Evolutionary conservation across 768 basidiomycete genomes (phyloP), one percentile per base, ranked within the genome.

Genomic region (Pholiota microspora): DNA sequence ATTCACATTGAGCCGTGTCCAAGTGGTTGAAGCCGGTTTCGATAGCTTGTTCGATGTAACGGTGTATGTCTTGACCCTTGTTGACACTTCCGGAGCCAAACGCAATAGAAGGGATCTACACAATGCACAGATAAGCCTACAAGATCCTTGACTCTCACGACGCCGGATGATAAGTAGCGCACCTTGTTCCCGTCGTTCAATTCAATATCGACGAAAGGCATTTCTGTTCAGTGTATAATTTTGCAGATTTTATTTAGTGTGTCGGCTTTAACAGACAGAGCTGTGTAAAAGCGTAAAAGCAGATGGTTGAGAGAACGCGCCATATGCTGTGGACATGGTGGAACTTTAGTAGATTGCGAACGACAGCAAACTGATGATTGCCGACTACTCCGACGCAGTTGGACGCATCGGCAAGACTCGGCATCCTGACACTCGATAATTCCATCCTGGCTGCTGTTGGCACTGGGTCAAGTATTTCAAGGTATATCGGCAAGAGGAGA

Each of bases 21-120:
- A 88, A 68, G 66, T 88, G 86, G 3, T 73, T 73, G 61, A 88
- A 87, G 0, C 85, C 86, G 0, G 70, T 62, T 13, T 85, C 78
- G 0, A 88, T 67, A 2, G 86, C 86, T 60, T 80, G 79, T 42
- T 78, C 73, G 32, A 85, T 77, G 55, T 78, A 79, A 34, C 71
- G 70, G 28, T 81, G 77, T 8, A 81, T 79, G 56, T 86, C 82
- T 64, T 68, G 72, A 44, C 66, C 67, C 47, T 73, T 77, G 46
- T 70, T 65, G 15, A 70, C 77, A 27, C 73, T 75, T 6, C 85
- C 84, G 0, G 84, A 80, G 1, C 86, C 85, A 65, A 78, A 86
- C 0, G 84, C 85, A 52, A 88, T 80, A 15, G 69, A 66, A 10
- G 86, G 86, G 42, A 88, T 79, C 82, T 85, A 53, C n/a, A 28